Evolutionary conservation across 169 alveolate genomes (phyloP).

Genomic region (Babesia caballi): DNA sequence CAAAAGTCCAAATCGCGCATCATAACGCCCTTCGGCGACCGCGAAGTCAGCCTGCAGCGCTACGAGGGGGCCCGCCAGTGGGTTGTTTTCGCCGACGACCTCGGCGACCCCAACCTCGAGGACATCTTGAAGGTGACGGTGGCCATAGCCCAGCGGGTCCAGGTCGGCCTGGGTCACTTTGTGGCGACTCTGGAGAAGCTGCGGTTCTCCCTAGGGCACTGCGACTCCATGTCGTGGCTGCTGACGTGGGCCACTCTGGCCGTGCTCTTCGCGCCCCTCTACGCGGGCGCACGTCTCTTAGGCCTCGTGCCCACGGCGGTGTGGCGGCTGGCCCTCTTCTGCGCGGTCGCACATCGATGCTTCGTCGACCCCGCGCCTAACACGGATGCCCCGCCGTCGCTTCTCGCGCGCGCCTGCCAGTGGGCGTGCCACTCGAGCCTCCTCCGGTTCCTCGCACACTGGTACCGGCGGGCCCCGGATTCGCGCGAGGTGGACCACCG

Average conservation of each 20-base stretch:
- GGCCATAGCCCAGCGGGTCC: conserved; percentile 7
- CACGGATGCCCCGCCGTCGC: background rate
- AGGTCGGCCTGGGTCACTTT: conserved; percentile 34
- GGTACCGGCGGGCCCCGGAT: conserved; percentile 50
- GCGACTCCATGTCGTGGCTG: conserved; percentile 27
- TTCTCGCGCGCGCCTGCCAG: background rate
- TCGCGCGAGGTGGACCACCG: conserved; percentile 62
- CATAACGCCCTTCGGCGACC: conserved; percentile 33
- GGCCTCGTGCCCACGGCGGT: conserved; percentile 11
- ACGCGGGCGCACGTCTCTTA: background rate
- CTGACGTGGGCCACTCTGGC: conserved; percentile 12
- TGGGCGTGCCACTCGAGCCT: background rate
- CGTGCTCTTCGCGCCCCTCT: conserved; percentile 13
- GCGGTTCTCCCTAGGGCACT: conserved; percentile 25
- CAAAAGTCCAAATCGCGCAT: conserved; percentile 7
- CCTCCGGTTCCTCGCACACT: conserved; percentile 5
- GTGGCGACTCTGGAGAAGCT: conserved; percentile 33
- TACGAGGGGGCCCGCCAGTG: conserved; percentile 5
- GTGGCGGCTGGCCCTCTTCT: conserved; percentile 19
- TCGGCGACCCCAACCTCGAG: conserved; percentile 32
- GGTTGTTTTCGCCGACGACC: conserved; percentile 50
- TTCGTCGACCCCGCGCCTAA: background rate
- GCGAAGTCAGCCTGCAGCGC: conserved; percentile 36
- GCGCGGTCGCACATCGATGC: background rate
- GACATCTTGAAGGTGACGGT: conserved; percentile 39